Evolutionary conservation across 345 rosid genomes (phyloP).

Genomic region (Clarkia xantiana): DNA sequence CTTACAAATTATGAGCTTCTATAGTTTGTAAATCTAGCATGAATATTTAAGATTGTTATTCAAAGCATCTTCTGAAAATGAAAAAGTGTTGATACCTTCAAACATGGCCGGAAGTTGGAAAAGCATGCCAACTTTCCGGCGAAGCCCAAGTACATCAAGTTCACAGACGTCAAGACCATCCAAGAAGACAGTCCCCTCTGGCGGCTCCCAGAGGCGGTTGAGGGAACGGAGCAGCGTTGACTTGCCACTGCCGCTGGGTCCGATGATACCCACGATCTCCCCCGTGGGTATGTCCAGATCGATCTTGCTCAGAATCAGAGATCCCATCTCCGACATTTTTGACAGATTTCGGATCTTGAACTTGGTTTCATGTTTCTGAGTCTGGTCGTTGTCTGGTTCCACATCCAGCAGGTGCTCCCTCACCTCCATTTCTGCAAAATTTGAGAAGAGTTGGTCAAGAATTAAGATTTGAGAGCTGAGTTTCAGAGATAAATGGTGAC

Average conservation of each 20-base stretch:
- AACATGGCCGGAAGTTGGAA: conserved; percentile 86
- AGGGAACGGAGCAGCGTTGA: conserved; percentile 73
- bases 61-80: no score
- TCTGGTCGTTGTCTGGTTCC: conserved; percentile 5
- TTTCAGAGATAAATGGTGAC: no score
- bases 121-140: conserved; percentile 90
- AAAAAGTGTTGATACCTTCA: conserved; percentile 37
- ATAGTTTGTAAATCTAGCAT: background rate
- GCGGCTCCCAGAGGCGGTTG: conserved; percentile 88
- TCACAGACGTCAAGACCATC: conserved; percentile 51
- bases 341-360: conserved; percentile 37
- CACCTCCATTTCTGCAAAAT: conserved; percentile 14
- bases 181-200: conserved; percentile 41
- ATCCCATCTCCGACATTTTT: conserved; percentile 33
- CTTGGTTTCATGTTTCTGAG: conserved; percentile 14
- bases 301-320: conserved; percentile 35
- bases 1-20: no score
- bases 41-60: no score
- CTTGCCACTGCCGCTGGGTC: conserved; percentile 94
- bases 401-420: conserved; percentile 25
- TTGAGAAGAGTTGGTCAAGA: background rate
- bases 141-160: conserved; percentile 57
- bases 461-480: no score
- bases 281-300: conserved; percentile 45
- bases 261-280: conserved; percentile 63